A percentile compares a stretch with the other conserved stretches of the same genome.
Conservation (phyloP, 2,329 filamentous ascomycete species). For the Amesomyces nigricolor region DNA sequence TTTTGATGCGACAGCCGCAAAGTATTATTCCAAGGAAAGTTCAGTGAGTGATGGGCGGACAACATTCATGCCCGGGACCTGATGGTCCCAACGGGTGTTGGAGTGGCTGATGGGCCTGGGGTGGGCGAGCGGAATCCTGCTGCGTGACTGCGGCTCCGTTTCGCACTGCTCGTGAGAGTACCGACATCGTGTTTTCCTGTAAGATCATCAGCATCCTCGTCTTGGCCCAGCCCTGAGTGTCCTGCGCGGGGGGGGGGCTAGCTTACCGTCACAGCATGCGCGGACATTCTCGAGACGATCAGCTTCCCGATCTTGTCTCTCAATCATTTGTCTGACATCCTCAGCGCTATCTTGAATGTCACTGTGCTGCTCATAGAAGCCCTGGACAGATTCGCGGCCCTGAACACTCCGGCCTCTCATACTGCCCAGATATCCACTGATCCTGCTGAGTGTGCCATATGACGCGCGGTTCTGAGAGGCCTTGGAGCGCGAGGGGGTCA, state of each 20-base stretch:
- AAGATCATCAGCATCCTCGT: conserved; percentile 21
- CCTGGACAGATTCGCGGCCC: conserved; percentile 33
- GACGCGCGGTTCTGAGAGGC: conserved; percentile 28
- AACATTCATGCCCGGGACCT: conserved; percentile 26
- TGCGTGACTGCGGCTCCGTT: conserved; percentile 39
- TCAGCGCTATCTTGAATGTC: conserved; percentile 73
- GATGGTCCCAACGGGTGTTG: conserved; percentile 26
- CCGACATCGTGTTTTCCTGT: conserved; percentile 72
- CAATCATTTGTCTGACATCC: conserved; percentile 73
- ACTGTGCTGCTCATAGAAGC: conserved; percentile 45
- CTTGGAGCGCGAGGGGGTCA: conserved; percentile 45
- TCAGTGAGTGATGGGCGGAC: conserved; percentile 4
- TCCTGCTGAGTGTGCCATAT: conserved; percentile 48
- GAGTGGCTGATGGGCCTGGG: conserved; percentile 23
- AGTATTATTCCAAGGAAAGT: conserved; percentile 22
- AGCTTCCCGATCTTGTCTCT: conserved; percentile 68
- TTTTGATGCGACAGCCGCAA: conserved; percentile 2
- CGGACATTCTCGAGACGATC: conserved; percentile 89
- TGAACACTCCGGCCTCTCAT: conserved; percentile 47
- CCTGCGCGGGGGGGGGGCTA: not conserved
- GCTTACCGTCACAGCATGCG: conserved; percentile 93
- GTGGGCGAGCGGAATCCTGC: conserved; percentile 30
- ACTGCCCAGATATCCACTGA: conserved; percentile 57
- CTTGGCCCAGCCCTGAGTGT: not conserved
- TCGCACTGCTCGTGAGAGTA: conserved; percentile 46